Conservation (phyloP, 768 basidiomycete species). For the Kwoniella pini region DNA sequence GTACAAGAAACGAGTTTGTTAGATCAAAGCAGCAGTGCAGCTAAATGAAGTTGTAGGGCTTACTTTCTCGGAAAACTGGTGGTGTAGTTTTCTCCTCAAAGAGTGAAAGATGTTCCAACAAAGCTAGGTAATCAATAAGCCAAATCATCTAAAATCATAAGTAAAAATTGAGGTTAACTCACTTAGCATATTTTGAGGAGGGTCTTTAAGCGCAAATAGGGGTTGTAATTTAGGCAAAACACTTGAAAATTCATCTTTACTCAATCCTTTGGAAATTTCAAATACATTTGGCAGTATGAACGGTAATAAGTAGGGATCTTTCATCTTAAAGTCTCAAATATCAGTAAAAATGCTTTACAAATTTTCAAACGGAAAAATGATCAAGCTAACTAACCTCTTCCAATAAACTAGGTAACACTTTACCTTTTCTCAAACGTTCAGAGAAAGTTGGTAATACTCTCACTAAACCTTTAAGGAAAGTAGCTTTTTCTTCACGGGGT, state of each 20-base stretch:
- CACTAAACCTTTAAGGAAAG: slow-evolving; percentile 88
- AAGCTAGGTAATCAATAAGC: too few relatives aligned
- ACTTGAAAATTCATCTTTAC: slow-evolving; percentile 75
- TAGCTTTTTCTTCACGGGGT: slow-evolving; percentile 90
- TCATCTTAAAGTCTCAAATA: too few relatives aligned
- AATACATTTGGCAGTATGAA: slow-evolving; percentile 97
- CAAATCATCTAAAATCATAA: too few relatives aligned
- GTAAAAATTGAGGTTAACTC: slow-evolving; percentile 5
- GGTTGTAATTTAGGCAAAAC: slow-evolving; percentile 89
- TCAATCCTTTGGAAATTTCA: slow-evolving; percentile 74
- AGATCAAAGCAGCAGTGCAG: not conserved
- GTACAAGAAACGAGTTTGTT: not conserved
- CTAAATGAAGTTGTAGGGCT: slow-evolving; percentile 49
- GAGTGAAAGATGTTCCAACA: slow-evolving; percentile 83
- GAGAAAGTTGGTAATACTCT: slow-evolving; percentile 80
- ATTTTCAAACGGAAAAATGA: not conserved
- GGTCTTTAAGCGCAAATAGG: slow-evolving; percentile 85
- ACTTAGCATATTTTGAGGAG: slow-evolving; percentile 93
- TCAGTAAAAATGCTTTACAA: too few relatives aligned
- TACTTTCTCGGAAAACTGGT: slow-evolving; percentile 81
- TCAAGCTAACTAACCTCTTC: slow-evolving; percentile 85
- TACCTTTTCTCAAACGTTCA: slow-evolving; percentile 78
- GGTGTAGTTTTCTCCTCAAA: slow-evolving; percentile 89
- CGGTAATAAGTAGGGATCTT: slow-evolving; percentile 87
- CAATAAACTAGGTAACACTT: slow-evolving; percentile 85